Conservation (phyloP, 1,284 basidiomycete species). For the Fomitopsis schrenkii region DNA sequence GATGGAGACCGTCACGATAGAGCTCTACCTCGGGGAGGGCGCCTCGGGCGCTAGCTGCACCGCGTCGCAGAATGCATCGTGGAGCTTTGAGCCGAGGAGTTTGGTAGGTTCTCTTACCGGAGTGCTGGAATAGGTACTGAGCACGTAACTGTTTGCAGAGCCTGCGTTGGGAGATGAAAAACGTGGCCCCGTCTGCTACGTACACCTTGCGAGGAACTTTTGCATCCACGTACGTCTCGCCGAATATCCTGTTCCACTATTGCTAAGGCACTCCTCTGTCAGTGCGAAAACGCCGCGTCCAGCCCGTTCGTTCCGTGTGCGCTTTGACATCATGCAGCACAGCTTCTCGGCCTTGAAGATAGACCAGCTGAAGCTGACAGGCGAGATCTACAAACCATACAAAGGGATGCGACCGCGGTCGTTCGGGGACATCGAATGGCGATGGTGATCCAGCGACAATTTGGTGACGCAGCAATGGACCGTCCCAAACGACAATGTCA, state of each 20-base stretch:
- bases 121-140: not conserved
- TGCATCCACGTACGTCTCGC: conserved; percentile 51
- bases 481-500: not conserved
- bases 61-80: conserved; percentile 64
- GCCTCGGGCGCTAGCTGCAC: conserved; percentile 65
- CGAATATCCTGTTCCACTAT: too few species aligned
- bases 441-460: conserved; percentile 46
- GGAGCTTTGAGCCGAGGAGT: conserved; percentile 73
- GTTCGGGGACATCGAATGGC: conserved; percentile 66
- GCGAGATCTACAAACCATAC: conserved; percentile 74
- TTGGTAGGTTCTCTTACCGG: conserved; percentile 31
- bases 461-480: not conserved
- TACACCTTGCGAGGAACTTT: conserved; percentile 79
- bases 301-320: conserved; percentile 67
- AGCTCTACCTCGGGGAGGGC: conserved; percentile 71
- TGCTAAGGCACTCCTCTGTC: not conserved
- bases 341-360: conserved; percentile 81
- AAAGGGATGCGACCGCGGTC: conserved; percentile 66
- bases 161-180: conserved; percentile 74
- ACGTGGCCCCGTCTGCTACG: conserved; percentile 63
- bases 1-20: conserved; percentile 68
- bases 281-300: conserved; percentile 44
- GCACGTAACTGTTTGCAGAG: conserved; percentile 34
- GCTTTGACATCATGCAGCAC: conserved; percentile 70
- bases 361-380: conserved; percentile 79